phyloP scores from a whole-genome alignment of 2,329 filamentous ascomycete species.

The Tricladium varicosporioides region DNA sequence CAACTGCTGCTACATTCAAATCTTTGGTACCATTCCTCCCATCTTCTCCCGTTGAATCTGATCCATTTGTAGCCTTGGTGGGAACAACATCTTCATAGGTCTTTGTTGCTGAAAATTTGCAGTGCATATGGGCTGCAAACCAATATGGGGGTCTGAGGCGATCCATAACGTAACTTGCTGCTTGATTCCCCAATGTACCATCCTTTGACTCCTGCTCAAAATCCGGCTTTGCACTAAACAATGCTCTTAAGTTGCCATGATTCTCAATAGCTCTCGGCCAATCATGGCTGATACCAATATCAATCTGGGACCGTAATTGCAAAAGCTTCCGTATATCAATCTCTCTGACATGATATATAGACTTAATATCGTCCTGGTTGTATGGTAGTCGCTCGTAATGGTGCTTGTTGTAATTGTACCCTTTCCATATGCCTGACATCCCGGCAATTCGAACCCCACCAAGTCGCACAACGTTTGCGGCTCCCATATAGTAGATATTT shows the following conservation, averaged over 20 bases:
- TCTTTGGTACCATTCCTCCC: neutral
- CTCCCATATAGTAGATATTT: slow-evolving; percentile 95
- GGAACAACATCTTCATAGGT: slow-evolving; percentile 41
- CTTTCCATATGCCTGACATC: slow-evolving; percentile 94
- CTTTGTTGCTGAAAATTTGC: slow-evolving; percentile 75
- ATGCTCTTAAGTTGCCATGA: slow-evolving; percentile 63
- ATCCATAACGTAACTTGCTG: slow-evolving; percentile 78
- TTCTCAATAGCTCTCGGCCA: slow-evolving; percentile 87
- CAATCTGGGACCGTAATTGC: slow-evolving; percentile 80
- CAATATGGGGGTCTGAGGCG: slow-evolving; percentile 79
- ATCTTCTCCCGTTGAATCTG: neutral
- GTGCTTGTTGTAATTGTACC: slow-evolving; percentile 77
- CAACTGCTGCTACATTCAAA: neutral
- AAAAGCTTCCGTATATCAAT: slow-evolving; percentile 88
- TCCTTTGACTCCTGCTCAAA: slow-evolving; percentile 74
- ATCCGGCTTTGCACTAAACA: slow-evolving; percentile 72
- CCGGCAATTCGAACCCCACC: slow-evolving; percentile 86
- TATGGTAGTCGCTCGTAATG: slow-evolving; percentile 89
- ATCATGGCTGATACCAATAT: slow-evolving; percentile 90
- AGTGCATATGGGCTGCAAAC: slow-evolving; percentile 93
- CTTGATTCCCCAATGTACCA: slow-evolving; percentile 75
- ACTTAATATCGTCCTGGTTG: slow-evolving; percentile 69
- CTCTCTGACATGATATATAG: slow-evolving; percentile 87
- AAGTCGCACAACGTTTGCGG: slow-evolving; percentile 81
- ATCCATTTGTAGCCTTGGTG: neutral